Evolutionary conservation across 139 green algal species (phyloP).

Genomic region (Limnomonas spitsbergensis): DNA sequence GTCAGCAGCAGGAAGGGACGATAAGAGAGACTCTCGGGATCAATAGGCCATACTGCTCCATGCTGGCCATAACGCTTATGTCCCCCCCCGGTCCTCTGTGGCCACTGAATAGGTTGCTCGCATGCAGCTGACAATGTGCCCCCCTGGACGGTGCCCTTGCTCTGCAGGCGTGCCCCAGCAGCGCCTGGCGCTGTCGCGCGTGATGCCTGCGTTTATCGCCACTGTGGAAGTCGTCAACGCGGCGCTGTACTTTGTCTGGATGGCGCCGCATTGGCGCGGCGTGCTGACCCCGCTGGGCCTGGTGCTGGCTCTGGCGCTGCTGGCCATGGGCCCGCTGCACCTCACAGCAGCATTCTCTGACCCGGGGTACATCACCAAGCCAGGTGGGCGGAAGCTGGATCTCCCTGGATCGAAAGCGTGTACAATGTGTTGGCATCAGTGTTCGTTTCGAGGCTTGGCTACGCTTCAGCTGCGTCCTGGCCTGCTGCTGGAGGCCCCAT

Average conservation of each 20-base stretch:
- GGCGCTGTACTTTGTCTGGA: constrained; percentile 5
- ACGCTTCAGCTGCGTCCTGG: no score
- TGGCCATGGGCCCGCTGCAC: constrained; percentile 23
- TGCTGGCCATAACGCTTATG: no score
- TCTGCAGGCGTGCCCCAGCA: constrained; percentile 17
- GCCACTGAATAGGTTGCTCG: no score
- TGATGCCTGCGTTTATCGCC: constrained; percentile 29
- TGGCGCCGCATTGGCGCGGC: constrained; percentile 27
- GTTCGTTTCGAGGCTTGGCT: neutral
- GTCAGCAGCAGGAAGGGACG: no score
- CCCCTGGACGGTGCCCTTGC: no score
- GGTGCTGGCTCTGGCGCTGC: constrained; percentile 2
- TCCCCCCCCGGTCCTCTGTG: no score
- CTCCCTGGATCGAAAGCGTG: neutral
- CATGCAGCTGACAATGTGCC: no score
- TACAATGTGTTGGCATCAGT: no score
- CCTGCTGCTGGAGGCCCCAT: no score
- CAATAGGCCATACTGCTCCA: no score
- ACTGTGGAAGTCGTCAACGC: constrained; percentile 29
- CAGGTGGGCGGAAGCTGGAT: neutral
- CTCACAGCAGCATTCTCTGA: neutral
- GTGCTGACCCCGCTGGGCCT: neutral
- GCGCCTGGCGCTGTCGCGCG: constrained; percentile 19
- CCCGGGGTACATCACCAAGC: constrained; percentile 20
- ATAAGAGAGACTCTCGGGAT: no score